Percentiles rank a stretch among this genome's conserved stretches.
These are phyloP conservation scores for Anthostomella pinea DNA, from an alignment of 2,329 filamentous ascomycete species.

Conservation along the genomic window DNA sequence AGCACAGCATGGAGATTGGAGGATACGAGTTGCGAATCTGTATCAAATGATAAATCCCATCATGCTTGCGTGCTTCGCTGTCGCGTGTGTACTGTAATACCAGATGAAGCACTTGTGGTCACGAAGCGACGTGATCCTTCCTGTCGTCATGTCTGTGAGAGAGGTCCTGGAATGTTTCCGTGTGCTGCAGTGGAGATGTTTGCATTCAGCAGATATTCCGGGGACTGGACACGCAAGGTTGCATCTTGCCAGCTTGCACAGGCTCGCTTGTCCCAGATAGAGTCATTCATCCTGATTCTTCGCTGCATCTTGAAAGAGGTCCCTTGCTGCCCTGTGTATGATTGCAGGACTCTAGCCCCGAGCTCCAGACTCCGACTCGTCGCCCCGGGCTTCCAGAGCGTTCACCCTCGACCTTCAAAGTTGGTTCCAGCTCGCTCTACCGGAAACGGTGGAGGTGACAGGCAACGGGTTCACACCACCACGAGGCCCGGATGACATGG, in stretches of 20 bases:
- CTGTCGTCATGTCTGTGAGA: too few relatives aligned
- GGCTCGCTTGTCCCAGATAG: constrained; percentile 10
- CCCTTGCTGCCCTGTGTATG: constrained; percentile 4
- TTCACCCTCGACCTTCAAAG: too few relatives aligned
- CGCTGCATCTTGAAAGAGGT: neutral
- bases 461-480: constrained; percentile 8
- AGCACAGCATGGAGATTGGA: constrained; percentile 10
- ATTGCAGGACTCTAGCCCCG: constrained; percentile 8
- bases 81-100: neutral
- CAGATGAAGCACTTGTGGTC: constrained; percentile 1
- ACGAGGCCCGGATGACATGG: constrained; percentile 6
- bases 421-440: constrained; percentile 16
- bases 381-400: too few relatives aligned
- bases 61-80: too few relatives aligned
- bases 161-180: neutral
- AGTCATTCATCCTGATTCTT: constrained; percentile 2
- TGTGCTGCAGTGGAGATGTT: neutral
- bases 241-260: constrained; percentile 4
- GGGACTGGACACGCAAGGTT: too few relatives aligned
- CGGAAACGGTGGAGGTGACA: constrained; percentile 12
- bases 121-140: too few relatives aligned
- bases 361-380: constrained; percentile 5
- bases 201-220: too few relatives aligned
- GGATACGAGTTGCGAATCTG: constrained; percentile 4
- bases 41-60: too few relatives aligned